Conservation (phyloP, 2,329 filamentous ascomycete genomes). For the Pestalotiopsis sp. region DNA sequence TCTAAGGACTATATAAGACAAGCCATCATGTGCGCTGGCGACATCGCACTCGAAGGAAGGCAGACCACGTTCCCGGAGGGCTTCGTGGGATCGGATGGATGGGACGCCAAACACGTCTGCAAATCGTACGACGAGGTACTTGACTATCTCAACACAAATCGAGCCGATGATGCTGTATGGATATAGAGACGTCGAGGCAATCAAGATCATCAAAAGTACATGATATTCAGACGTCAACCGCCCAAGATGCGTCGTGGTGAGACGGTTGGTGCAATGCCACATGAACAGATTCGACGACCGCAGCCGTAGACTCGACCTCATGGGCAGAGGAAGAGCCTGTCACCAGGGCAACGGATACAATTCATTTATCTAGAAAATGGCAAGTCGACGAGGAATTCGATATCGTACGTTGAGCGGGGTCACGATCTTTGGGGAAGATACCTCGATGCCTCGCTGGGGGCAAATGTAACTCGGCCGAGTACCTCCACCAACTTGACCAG, state of each 20-base stretch:
- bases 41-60: constrained; percentile 35
- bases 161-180: constrained; percentile 38
- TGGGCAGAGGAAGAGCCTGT: neutral
- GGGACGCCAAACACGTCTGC: constrained; percentile 46
- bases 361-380: neutral
- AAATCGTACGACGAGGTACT: constrained; percentile 39
- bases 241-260: neutral
- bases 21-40: constrained; percentile 31
- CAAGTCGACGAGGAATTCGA: neutral
- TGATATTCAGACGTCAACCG: neutral
- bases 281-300: neutral
- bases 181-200: constrained; percentile 27
- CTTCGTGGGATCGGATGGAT: constrained; percentile 42
- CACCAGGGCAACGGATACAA: neutral
- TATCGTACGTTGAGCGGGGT: neutral
- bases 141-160: constrained; percentile 34
- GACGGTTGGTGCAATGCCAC: fast-evolving
- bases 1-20: constrained; percentile 21
- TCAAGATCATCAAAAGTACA: neutral
- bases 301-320: neutral
- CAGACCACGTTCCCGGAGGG: constrained; percentile 41
- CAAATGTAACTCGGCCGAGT: neutral
- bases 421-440: neutral
- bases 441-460: neutral
- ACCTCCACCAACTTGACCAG: neutral